These are phyloP conservation scores for Sanghuangporus baumii DNA, from an alignment of 1,284 basidiomycete species.

Conservation along the genomic window DNA sequence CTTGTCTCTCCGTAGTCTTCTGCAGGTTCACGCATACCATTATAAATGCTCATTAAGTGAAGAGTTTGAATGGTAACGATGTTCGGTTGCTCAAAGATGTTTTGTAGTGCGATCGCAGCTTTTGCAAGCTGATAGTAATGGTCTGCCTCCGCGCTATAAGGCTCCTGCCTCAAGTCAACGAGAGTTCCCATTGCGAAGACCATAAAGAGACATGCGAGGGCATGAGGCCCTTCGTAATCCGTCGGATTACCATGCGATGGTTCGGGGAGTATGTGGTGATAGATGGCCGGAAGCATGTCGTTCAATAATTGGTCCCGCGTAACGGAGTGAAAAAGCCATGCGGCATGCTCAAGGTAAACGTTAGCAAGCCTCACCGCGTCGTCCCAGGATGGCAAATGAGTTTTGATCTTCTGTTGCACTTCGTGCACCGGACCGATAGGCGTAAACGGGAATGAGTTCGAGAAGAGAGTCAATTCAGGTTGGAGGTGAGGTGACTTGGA, in stretches of 20 bases:
- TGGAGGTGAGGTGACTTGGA: slow-evolving; percentile 13
- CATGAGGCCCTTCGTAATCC: slow-evolving; percentile 13
- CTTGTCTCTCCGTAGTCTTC: slow-evolving; percentile 19
- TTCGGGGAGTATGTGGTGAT: neutral
- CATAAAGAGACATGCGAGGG: slow-evolving; percentile 20
- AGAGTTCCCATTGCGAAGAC: slow-evolving; percentile 21
- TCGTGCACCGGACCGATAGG: slow-evolving; percentile 10
- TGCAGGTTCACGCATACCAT: slow-evolving; percentile 21
- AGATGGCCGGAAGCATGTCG: slow-evolving; percentile 17
- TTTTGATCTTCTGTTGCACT: slow-evolving; percentile 9
- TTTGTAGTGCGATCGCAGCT: slow-evolving; percentile 21
- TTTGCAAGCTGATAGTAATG: slow-evolving; percentile 24
- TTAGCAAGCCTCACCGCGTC: slow-evolving; percentile 7
- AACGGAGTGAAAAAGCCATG: slow-evolving; percentile 15
- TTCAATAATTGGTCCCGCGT: slow-evolving; percentile 11
- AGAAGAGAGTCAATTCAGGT: slow-evolving; percentile 12
- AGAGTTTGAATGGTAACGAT: slow-evolving; percentile 21
- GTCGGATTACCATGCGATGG: neutral
- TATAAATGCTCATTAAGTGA: slow-evolving; percentile 21
- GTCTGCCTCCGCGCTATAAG: slow-evolving; percentile 23
- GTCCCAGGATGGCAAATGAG: slow-evolving; percentile 12
- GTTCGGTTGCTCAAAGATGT: slow-evolving; percentile 16
- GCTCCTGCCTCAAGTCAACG: slow-evolving; percentile 21
- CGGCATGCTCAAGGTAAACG: slow-evolving; percentile 14
- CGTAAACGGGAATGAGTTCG: slow-evolving; percentile 16